A percentile compares a stretch with the other conserved stretches of the same genome.
Evolutionary conservation across 805 yeast genomes (phyloP).

Genomic region (Yamadazyma paraphyllophila): DNA sequence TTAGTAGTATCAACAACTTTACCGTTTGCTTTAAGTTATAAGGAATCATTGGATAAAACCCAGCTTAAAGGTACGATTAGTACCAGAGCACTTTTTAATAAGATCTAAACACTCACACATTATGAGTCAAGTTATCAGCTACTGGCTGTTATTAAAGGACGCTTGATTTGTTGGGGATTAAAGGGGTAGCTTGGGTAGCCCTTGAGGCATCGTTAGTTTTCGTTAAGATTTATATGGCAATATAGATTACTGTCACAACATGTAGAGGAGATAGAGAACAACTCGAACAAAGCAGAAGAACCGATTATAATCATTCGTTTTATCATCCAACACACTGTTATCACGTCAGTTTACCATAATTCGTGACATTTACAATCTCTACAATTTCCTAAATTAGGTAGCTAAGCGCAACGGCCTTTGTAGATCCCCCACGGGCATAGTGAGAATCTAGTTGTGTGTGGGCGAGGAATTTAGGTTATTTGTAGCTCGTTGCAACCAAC

Average conservation of each 20-base stretch:
- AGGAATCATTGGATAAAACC: constrained; percentile 26
- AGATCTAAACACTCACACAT: constrained; percentile 10
- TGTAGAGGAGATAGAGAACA: background rate
- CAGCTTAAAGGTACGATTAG: constrained; percentile 34
- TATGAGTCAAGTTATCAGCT: background rate
- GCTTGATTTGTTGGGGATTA: background rate
- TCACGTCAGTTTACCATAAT: background rate
- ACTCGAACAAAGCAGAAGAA: background rate
- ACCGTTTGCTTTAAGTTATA: constrained; percentile 41
- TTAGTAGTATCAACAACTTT: constrained; percentile 38
- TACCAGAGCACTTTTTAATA: constrained; percentile 35
- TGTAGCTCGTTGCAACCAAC: background rate
- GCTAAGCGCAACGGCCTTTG: background rate
- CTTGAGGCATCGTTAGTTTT: background rate
- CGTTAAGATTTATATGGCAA: background rate
- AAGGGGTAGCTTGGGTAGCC: background rate
- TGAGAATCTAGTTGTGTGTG: background rate
- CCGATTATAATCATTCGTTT: background rate
- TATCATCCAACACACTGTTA: background rate
- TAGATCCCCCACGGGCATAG: background rate
- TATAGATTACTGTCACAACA: background rate
- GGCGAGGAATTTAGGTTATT: background rate
- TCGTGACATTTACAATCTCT: constrained; percentile 4
- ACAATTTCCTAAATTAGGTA: background rate
- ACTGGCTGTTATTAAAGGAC: background rate